A percentile compares a stretch with the other conserved stretches of the same genome.
Conservation (phyloP, 192 early-diverging fungal species). For the Umbelopsis ramanniana region DNA sequence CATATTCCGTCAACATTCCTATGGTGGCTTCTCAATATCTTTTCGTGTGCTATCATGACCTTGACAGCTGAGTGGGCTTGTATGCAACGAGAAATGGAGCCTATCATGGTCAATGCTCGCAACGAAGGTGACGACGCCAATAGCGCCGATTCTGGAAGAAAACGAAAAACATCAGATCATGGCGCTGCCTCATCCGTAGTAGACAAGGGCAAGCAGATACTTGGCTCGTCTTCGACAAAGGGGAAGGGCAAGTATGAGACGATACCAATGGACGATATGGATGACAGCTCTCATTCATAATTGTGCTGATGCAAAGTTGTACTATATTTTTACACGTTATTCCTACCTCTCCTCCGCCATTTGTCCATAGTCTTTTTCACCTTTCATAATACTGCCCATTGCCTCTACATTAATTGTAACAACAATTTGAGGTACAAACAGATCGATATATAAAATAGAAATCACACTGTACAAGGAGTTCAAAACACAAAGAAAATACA, state of each 20-base stretch:
- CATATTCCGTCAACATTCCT: constrained; percentile 63
- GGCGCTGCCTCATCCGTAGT: neutral
- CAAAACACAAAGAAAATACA: neutral
- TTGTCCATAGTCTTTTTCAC: neutral
- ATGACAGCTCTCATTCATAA: constrained; percentile 8
- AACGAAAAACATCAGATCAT: constrained; percentile 19
- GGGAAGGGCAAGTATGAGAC: constrained; percentile 18
- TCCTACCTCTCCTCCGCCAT: neutral
- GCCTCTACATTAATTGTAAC: neutral
- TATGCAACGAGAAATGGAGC: constrained; percentile 81
- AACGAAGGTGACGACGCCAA: constrained; percentile 1
- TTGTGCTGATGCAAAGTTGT: neutral
- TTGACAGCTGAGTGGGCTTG: constrained; percentile 83
- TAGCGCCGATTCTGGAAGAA: neutral
- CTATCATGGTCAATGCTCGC: constrained; percentile 53
- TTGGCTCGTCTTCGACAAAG: neutral
- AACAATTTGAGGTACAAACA: neutral
- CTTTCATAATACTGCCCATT: neutral
- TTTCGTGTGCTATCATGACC: constrained; percentile 61
- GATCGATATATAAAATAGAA: constrained; percentile 10
- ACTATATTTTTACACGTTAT: neutral
- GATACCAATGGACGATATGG: constrained; percentile 15
- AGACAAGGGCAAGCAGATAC: constrained; percentile 10
- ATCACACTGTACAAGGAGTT: neutral
- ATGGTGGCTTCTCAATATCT: constrained; percentile 70